Evolutionary conservation across 257 asterid species (phyloP), one percentile per base, ranked within the genome.

Genomic region (Nemophila menziesii): DNA sequence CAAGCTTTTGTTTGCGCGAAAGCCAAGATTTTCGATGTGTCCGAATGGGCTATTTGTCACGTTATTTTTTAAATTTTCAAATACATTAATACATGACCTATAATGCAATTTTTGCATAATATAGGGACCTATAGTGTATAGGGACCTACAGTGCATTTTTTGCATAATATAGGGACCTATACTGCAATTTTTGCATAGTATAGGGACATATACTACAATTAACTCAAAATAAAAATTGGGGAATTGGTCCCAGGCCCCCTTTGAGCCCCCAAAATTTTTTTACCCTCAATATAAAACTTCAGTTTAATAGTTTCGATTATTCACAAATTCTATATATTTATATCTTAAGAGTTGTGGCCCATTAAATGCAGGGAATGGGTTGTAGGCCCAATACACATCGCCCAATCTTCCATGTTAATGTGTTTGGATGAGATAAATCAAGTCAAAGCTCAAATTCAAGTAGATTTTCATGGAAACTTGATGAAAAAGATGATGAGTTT

Each of bases 31-130:
- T 92, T 86, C 51, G 99, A 92, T 54, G 99, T 92, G 21, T 92
- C 99, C 0, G 99, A 92, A 65, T 92, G 99, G 99, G 99, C 99
- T 20, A 75, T 74, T 69, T 92, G 99, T 57, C 99, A 92, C 94
- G 99, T 92, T 37, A 22, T 82, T 65, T 38, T 46, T 54, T 52
- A 16, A 44, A 34, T 43, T 21, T 39, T 17, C 16, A n/a, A n/a
- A n/a, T n/a, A n/a, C n/a, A n/a, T n/a, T n/a, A n/a, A n/a, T n/a
- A n/a, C n/a, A n/a, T n/a, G n/a, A n/a, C n/a, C n/a, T n/a, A n/a
- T n/a, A n/a, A n/a, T n/a, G n/a, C n/a, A n/a, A n/a, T n/a, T n/a
- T n/a, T n/a, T n/a, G n/a, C n/a, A n/a, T n/a, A n/a, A n/a, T n/a
- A n/a, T n/a, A n/a, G n/a, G n/a, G n/a, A n/a, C n/a, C n/a, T n/a